Base-by-base conservation (phyloP, 306 rosid species). In the Rosa rugosa region DNA sequence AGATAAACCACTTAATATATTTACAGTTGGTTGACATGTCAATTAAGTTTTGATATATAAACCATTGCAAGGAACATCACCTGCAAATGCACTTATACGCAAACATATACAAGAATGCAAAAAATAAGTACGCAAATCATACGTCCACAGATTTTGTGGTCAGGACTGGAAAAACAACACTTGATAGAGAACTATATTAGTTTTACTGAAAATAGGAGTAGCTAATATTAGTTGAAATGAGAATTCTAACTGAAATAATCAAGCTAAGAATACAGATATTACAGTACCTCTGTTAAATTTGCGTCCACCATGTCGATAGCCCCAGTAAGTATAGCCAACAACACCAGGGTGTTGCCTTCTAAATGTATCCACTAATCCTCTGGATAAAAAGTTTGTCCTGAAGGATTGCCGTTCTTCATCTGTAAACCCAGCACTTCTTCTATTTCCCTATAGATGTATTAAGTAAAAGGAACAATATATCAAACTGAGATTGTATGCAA, bases 251-350 rank as follows among this genome's bases (percentile, higher is more conserved):
- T n/a, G 36, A 20, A 73, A 67, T 14, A 60, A 69, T 75, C 41
- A 51, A 72, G 34, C 38, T 49, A 5, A 5, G 23, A 46, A 75
- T 16, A 49, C 3, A 4, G 20, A 12, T 73, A 34, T 34, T 49
- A 76, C 74, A 66, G 31, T 83, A 94, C 99, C 99, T 89, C 57
- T 85, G 88, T 94, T 94, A 67, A 72, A 65, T 88, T 91, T 94
- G 80, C 99, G 97, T 14, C 60, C 90, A 25, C 95, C 95, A 60
- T 94, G 97, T 69, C 97, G 86, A 74, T 88, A 92, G 75, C 99
- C 99, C 99, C 99, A 94, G 73, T 92, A 94, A 14, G 99, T 94
- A 80, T 92, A 94, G 76, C 99, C 99, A 74, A 94, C 88, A 67
- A 84, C 95, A 66, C 88, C 89, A 23, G 99, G 97, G 79, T 94